phyloP scores from a whole-genome alignment of 2,329 filamentous ascomycete species.

The Helminthosporium solani region DNA sequence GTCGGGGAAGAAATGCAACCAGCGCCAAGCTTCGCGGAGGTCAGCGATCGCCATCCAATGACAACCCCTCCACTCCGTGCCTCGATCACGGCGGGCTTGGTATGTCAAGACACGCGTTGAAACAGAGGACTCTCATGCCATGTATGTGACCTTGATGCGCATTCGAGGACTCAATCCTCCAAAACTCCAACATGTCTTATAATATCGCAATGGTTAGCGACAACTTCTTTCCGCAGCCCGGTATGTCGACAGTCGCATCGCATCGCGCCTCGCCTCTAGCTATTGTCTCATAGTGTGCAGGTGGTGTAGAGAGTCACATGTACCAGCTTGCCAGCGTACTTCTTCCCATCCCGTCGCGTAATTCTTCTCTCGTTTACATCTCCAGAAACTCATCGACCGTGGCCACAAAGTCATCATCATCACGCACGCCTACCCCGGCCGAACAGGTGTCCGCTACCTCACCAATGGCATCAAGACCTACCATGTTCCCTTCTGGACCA shows the following conservation, averaged over 20 bases:
- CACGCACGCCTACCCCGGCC: constrained; percentile 89
- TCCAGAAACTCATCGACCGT: constrained; percentile 86
- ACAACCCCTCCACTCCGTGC: constrained; percentile 10
- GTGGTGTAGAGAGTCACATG: constrained; percentile 96
- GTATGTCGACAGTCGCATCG: constrained; percentile 34
- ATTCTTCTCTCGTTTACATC: constrained; percentile 12
- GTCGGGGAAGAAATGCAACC: constrained; percentile 17
- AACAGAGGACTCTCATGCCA: constrained; percentile 17
- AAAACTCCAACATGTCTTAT: constrained; percentile 58
- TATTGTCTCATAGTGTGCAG: constrained; percentile 38
- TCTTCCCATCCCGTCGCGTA: neutral
- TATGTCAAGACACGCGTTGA: constrained; percentile 4
- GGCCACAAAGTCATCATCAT: constrained; percentile 98
- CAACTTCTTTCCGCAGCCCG: constrained; percentile 98
- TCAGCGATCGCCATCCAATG: constrained; percentile 21
- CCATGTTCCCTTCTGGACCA: constrained; percentile 92
- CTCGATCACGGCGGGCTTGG: too few relatives aligned
- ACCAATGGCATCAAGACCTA: constrained; percentile 99
- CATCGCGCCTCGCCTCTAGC: neutral
- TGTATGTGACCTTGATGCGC: constrained; percentile 15
- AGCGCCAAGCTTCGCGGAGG: constrained; percentile 23
- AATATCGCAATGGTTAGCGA: constrained; percentile 95
- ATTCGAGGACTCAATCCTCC: constrained; percentile 24
- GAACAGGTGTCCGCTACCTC: constrained; percentile 89
- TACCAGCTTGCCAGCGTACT: constrained; percentile 84